These are phyloP conservation scores for Ascoidea rubescens DNA, from an alignment of 805 yeast species.

Conservation along the genomic window DNA sequence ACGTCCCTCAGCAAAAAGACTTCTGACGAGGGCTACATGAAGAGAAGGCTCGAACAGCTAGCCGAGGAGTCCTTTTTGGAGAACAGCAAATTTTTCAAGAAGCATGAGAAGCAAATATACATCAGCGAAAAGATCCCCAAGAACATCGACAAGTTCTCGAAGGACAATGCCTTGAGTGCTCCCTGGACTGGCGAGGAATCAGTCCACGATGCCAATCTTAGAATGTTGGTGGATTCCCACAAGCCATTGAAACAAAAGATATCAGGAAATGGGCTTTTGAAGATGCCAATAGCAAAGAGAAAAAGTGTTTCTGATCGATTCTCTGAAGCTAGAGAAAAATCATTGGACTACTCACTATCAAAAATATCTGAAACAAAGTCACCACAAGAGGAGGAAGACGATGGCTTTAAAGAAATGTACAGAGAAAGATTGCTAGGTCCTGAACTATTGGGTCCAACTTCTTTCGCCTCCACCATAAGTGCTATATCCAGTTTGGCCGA, in stretches of 20 bases:
- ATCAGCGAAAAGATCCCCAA: slow-evolving; percentile 82
- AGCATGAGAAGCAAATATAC: slow-evolving; percentile 74
- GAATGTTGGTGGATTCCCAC: background rate
- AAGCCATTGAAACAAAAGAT: background rate
- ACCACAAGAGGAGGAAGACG: slow-evolving; percentile 26
- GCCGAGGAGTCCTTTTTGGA: slow-evolving; percentile 24
- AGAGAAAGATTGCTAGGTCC: slow-evolving; percentile 53
- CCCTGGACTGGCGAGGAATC: background rate
- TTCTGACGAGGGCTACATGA: slow-evolving; percentile 16
- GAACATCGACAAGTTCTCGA: slow-evolving; percentile 69
- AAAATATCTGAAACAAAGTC: slow-evolving; percentile 18
- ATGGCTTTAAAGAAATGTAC: slow-evolving; percentile 41
- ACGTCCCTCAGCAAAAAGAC: too few relatives aligned
- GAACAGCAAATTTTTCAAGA: slow-evolving; percentile 17
- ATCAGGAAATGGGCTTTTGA: background rate
- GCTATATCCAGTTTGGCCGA: slow-evolving; percentile 58
- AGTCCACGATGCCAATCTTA: background rate
- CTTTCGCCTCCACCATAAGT: slow-evolving; percentile 30
- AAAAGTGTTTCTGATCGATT: slow-evolving; percentile 22
- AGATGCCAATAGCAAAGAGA: background rate
- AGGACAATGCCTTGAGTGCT: background rate
- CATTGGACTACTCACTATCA: slow-evolving; percentile 48
- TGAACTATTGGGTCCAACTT: slow-evolving; percentile 27
- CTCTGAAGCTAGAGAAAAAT: slow-evolving; percentile 46
- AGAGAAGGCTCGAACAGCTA: slow-evolving; percentile 23